These are phyloP conservation scores for Massarina eburnea DNA, from an alignment of 2,329 filamentous ascomycete genomes.

Conservation along the genomic window DNA sequence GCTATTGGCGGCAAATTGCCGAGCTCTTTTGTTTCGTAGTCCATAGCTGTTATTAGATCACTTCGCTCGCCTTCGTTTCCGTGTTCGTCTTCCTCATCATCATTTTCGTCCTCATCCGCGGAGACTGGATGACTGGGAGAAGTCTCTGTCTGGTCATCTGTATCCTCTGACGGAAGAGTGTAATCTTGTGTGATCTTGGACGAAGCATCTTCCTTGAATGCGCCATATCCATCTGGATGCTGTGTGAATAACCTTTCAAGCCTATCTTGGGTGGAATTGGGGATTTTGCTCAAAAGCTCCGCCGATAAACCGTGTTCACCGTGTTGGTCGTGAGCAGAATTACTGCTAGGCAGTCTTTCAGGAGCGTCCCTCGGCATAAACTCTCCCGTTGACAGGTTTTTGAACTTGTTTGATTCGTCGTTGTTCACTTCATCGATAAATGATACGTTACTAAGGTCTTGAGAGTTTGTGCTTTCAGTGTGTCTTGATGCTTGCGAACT, in stretches of 20 bases:
- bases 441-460: constrained; percentile 19
- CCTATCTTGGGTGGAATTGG: constrained; percentile 25
- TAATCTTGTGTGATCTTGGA: constrained; percentile 23
- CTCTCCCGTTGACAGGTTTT: background rate
- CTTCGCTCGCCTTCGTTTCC: too few species aligned
- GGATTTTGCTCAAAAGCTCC: constrained; percentile 26
- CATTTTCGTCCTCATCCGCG: constrained; percentile 1
- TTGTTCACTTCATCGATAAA: constrained; percentile 13
- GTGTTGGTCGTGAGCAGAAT: background rate
- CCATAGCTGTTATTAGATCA: constrained; percentile 12
- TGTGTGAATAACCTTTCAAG: constrained; percentile 18
- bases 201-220: constrained; percentile 14
- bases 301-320: constrained; percentile 15
- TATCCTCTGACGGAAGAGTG: constrained; percentile 7
- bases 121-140: background rate
- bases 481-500: constrained; percentile 33
- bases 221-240: constrained; percentile 19
- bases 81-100: too few species aligned
- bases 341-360: background rate
- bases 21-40: constrained; percentile 9
- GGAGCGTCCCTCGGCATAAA: background rate
- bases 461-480: constrained; percentile 20
- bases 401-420: constrained; percentile 3
- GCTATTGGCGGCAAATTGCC: constrained; percentile 11
- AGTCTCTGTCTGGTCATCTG: background rate